Conservation (phyloP, 2,329 filamentous ascomycete species). For the Penicillium brevicompactum region DNA sequence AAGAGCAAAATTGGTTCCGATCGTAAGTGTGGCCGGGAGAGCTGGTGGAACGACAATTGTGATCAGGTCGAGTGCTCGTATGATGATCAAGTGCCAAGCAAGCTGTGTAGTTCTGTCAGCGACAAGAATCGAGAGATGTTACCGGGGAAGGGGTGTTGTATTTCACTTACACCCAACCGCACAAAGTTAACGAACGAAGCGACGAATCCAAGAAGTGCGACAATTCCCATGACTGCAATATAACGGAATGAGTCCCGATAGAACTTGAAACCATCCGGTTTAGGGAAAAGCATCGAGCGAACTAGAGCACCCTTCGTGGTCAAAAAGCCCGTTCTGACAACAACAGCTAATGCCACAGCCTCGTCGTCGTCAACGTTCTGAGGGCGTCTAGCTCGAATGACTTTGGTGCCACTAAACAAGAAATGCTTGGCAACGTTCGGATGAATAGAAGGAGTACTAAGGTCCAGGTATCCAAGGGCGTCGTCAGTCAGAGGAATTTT, state of each 20-base stretch:
- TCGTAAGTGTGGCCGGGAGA: constrained; percentile 89
- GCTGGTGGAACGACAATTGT: constrained; percentile 97
- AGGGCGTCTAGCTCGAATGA: constrained; percentile 84
- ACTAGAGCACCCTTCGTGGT: constrained; percentile 96
- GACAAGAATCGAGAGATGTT: not conserved
- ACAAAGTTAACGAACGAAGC: constrained; percentile 94
- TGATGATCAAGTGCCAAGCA: constrained; percentile 85
- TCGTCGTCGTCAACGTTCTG: constrained; percentile 85
- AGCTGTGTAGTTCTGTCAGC: constrained; percentile 49
- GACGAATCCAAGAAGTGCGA: constrained; percentile 84
- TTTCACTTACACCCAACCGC: constrained; percentile 61
- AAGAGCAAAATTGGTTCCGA: constrained; percentile 94
- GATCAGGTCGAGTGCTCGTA: constrained; percentile 90
- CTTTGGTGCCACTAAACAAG: constrained; percentile 92
- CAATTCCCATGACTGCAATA: constrained; percentile 90
- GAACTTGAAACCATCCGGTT: constrained; percentile 97
- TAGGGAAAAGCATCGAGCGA: constrained; percentile 97
- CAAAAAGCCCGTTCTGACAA: constrained; percentile 92
- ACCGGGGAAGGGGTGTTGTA: not conserved
- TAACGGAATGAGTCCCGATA: constrained; percentile 97
- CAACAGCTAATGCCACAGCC: constrained; percentile 86
- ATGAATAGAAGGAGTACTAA: constrained; percentile 78
- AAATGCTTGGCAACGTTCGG: constrained; percentile 85
- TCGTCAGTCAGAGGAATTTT: constrained; percentile 84
- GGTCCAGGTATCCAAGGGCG: constrained; percentile 72